Percentiles rank a stretch among this genome's conserved stretches.
These are phyloP conservation scores for Xylariaceae sp. DNA, from an alignment of 2,329 filamentous ascomycete species.

Conservation along the genomic window DNA sequence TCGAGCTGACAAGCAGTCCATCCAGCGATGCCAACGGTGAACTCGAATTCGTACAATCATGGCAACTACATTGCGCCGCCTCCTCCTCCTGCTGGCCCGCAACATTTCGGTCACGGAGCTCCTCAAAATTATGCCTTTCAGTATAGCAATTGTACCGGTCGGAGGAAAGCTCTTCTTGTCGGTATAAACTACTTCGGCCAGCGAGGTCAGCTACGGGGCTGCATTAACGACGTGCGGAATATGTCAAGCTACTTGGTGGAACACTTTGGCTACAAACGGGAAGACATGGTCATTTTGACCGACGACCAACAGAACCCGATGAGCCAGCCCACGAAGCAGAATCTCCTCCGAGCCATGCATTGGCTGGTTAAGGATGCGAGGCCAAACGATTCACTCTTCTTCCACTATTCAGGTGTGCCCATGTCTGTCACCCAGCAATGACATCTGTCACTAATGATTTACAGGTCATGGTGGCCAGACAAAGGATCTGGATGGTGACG, in stretches of 20 bases:
- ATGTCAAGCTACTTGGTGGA: slow-evolving; percentile 91
- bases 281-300: slow-evolving; percentile 96
- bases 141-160: slow-evolving; percentile 89
- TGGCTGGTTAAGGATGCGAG: slow-evolving; percentile 94
- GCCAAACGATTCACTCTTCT: slow-evolving; percentile 94
- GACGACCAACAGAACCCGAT: slow-evolving; percentile 97
- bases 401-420: slow-evolving; percentile 87
- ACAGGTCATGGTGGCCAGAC: slow-evolving; percentile 78
- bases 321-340: slow-evolving; percentile 95
- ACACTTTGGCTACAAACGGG: slow-evolving; percentile 88
- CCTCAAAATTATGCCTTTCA: slow-evolving; percentile 83
- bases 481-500: slow-evolving; percentile 74
- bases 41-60: slow-evolving; percentile 61
- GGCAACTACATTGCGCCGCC: slow-evolving; percentile 65
- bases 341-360: slow-evolving; percentile 95
- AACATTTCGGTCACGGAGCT: slow-evolving; percentile 80
- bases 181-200: slow-evolving; percentile 98
- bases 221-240: slow-evolving; percentile 97
- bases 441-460: slow-evolving; percentile 24
- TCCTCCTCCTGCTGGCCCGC: slow-evolving; percentile 69
- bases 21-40: slow-evolving; percentile 48
- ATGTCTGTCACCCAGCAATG: slow-evolving; percentile 4
- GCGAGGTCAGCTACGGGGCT: slow-evolving; percentile 86
- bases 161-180: slow-evolving; percentile 86
- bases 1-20: slow-evolving; percentile 9